Conservation (phyloP, 2,329 filamentous ascomycete genomes). For the Paramyrothecium sp. region DNA sequence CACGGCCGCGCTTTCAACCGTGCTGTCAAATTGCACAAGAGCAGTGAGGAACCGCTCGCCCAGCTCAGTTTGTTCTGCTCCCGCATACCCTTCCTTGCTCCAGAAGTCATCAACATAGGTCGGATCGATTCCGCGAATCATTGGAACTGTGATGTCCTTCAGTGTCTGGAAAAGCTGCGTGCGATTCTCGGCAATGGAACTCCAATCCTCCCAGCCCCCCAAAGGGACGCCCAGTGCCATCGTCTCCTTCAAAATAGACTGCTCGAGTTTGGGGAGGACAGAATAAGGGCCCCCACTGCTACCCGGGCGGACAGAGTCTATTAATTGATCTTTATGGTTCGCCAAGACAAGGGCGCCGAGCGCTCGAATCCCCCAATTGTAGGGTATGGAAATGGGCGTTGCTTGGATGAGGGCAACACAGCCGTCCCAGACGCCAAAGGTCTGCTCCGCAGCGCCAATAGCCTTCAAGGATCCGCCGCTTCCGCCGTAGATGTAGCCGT, state of each 20-base stretch:
- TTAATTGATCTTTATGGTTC: conserved; percentile 1
- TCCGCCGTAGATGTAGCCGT: conserved; percentile 18
- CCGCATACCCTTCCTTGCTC: conserved; percentile 12
- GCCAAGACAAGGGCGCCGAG: conserved; percentile 7
- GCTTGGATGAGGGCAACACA: conserved; percentile 16
- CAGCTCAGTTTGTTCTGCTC: conserved; percentile 8
- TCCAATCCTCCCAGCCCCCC: conserved; percentile 10
- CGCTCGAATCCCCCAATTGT: conserved; percentile 10
- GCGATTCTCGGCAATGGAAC: neutral
- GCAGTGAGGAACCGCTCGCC: conserved; percentile 7
- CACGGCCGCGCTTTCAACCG: neutral
- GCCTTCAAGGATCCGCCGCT: conserved; percentile 18
- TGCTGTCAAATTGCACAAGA: neutral
- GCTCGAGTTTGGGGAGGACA: conserved; percentile 1
- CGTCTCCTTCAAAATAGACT: conserved; percentile 4
- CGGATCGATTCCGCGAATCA: conserved; percentile 6
- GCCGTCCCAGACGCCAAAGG: conserved; percentile 17
- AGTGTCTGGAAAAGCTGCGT: neutral
- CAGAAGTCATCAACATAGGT: conserved; percentile 15
- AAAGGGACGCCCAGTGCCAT: conserved; percentile 6
- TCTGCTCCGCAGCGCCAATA: conserved; percentile 17
- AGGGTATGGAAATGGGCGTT: conserved; percentile 13
- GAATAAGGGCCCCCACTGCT: conserved; percentile 7
- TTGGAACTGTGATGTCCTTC: neutral
- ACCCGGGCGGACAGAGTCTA: conserved; percentile 6